Conservation (phyloP, 2,329 filamentous ascomycete species). For the Calonectria pteridis region DNA sequence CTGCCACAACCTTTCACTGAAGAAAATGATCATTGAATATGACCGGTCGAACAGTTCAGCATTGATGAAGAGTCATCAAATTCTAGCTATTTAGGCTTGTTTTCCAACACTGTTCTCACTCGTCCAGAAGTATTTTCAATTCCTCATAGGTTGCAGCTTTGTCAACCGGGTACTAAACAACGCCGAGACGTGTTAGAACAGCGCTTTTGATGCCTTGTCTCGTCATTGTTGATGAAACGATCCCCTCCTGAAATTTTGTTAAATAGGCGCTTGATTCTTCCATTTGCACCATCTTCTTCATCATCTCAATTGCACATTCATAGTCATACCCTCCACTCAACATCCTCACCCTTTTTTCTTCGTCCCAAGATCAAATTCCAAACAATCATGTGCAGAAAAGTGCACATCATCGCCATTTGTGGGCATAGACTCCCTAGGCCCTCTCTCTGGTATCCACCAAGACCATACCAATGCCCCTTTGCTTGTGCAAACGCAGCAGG, state of each 20-base stretch:
- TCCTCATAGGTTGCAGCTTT: neutral
- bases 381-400: neutral
- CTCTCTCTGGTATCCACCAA: neutral
- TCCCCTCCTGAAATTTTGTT: neutral
- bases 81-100: neutral
- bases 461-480: neutral
- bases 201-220: neutral
- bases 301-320: neutral
- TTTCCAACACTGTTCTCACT: neutral
- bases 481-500: neutral
- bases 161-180: neutral
- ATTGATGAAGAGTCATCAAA: neutral
- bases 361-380: too few relatives aligned
- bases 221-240: neutral
- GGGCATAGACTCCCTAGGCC: neutral
- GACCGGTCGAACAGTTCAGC: neutral
- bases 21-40: neutral
- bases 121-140: neutral
- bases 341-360: neutral
- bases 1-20: too few relatives aligned
- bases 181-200: neutral
- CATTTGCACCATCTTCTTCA: neutral
- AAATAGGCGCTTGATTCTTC: neutral
- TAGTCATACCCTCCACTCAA: neutral
- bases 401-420: neutral